phyloP scores from a whole-genome alignment of 2,329 filamentous ascomycete genomes.

The Exutisphaerella laricina region DNA sequence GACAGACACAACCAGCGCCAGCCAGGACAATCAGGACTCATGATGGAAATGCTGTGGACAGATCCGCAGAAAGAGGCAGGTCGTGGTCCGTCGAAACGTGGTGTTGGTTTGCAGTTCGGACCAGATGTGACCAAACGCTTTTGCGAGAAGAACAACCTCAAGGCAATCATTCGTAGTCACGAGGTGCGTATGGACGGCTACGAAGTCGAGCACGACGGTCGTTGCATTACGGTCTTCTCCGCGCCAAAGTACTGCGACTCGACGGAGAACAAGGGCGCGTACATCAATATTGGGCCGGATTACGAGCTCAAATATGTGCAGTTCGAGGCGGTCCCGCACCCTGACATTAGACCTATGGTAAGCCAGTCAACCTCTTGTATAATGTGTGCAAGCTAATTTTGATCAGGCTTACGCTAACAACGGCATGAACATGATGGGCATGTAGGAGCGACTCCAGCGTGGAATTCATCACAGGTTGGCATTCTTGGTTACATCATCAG shows the following conservation, averaged over 20 bases:
- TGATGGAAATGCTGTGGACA: slow-evolving; percentile 99
- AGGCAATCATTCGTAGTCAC: slow-evolving; percentile 93
- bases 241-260: slow-evolving; percentile 96
- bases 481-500: background rate
- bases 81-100: slow-evolving; percentile 89
- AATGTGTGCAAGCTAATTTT: background rate
- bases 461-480: background rate
- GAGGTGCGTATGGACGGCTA: slow-evolving; percentile 99
- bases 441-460: too few relatives aligned
- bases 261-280: slow-evolving; percentile 96
- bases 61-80: slow-evolving; percentile 84
- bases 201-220: slow-evolving; percentile 92
- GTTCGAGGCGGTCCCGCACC: slow-evolving; percentile 95
- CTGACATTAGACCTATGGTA: slow-evolving; percentile 86
- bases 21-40: slow-evolving; percentile 85
- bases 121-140: slow-evolving; percentile 94
- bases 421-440: slow-evolving; percentile 66
- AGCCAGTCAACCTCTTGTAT: slow-evolving; percentile 21
- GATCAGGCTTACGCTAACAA: slow-evolving; percentile 78
- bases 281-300: slow-evolving; percentile 91
- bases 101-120: slow-evolving; percentile 93
- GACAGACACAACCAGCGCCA: slow-evolving; percentile 87
- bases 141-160: slow-evolving; percentile 90
- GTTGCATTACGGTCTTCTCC: slow-evolving; percentile 97
- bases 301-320: slow-evolving; percentile 89